phyloP scores from a whole-genome alignment of 2,329 filamentous ascomycete species.

The Albifimbria verrucaria region DNA sequence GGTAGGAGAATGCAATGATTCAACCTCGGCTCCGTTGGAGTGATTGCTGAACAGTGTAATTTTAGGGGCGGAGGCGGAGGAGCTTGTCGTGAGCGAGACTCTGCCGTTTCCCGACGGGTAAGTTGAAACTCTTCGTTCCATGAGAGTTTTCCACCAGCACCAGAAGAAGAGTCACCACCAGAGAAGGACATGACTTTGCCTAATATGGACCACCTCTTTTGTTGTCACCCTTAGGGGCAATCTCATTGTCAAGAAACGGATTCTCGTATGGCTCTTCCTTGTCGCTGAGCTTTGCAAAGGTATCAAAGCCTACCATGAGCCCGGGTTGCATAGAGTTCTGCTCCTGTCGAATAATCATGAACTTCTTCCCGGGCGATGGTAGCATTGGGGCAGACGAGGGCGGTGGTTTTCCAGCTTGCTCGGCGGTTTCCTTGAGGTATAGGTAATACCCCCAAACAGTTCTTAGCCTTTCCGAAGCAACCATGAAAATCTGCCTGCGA shows the following conservation, averaged over 20 bases:
- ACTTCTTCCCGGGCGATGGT: conserved; percentile 78
- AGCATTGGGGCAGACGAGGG: conserved; percentile 79
- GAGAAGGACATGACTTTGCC: conserved; percentile 55
- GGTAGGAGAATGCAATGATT: conserved; percentile 53
- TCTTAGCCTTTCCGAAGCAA: conserved; percentile 65
- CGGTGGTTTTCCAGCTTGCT: conserved; percentile 47
- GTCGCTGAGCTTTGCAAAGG: conserved; percentile 29
- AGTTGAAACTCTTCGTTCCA: conserved; percentile 47
- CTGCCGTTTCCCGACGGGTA: conserved; percentile 47
- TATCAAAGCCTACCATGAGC: conserved; percentile 49
- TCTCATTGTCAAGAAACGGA: conserved; percentile 20
- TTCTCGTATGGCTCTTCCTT: conserved; percentile 18
- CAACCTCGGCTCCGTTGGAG: conserved; percentile 42
- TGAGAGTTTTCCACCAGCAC: conserved; percentile 13
- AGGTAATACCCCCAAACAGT: conserved; percentile 77
- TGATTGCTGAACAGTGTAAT: conserved; percentile 23
- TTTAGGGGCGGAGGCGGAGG: conserved; percentile 35
- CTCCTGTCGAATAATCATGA: conserved; percentile 87
- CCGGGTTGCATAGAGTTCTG: conserved; percentile 44
- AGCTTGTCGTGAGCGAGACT: conserved; percentile 32
- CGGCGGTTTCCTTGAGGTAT: conserved; percentile 66
- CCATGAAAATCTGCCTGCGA: conserved; percentile 65
- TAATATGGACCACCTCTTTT: conserved; percentile 64
- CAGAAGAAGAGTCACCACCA: conserved; percentile 6
- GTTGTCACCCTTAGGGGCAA: conserved; percentile 30